Base-by-base conservation (phyloP, 23 red algal genomes). In the Gracilariopsis chorda region DNA sequence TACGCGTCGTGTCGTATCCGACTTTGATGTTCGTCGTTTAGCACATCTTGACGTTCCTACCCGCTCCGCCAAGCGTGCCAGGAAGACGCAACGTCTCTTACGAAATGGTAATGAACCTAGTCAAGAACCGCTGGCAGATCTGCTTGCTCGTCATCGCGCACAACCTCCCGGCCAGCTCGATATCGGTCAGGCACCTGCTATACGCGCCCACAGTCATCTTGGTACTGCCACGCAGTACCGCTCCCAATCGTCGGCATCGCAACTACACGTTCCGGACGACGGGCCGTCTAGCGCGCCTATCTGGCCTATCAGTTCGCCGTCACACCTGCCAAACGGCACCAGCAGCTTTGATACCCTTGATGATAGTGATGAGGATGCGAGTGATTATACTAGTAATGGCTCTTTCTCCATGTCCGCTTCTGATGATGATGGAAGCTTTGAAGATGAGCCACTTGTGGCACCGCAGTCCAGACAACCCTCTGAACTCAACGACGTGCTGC, bases 321-420 rank as follows among this genome's bases (percentile, higher is more conserved):
- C 39, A 3, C 28, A 25, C 19, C 1, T 46, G 37, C 1, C 67
- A 3, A 73, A 42, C 17, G 39, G 16, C 30, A 45, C 40, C 11
- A 73, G 28, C 28, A 73, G 67, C 67, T 73, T 73, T 35, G 67
- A 44, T 35, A 73, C 67, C 7, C 39, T 45, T 23, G 67, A 73
- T 36, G 67, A 73, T 46, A 68, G 62, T 19, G 62, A 64, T 3
- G 59, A 33, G 17, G 30, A 16, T 17, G n/a, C n/a, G n/a, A 68
- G 62, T 25, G 37, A 46, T 46, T 47, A 45, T 35, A 73, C 67
- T 28, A 73, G 67, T 17, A 46, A 73, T 17, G 37, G 67, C 39
- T 73, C 67, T 4, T 46, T 73, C 37, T 73, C 67, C n/a, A 20
- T 46, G 40, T 73, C 67, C 20, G 3, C 67, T 20, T 46, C 67